Conservation (phyloP, 2,329 filamentous ascomycete species). For the Chaetomium globosum region DNA sequence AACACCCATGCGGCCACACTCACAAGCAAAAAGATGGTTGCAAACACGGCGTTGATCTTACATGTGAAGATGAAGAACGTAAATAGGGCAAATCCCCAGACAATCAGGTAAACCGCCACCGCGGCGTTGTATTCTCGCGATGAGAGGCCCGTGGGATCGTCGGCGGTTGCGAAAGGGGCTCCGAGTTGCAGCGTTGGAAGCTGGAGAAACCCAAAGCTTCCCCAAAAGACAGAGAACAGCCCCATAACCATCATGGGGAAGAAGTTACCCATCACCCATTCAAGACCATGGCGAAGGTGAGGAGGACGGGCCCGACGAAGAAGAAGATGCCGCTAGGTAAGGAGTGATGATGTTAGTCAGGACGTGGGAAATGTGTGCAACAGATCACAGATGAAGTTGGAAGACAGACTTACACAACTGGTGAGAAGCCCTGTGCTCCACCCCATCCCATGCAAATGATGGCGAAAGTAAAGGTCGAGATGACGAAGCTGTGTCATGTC, state of each 20-base stretch:
- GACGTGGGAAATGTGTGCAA: not conserved
- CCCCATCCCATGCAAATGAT: slow-evolving; percentile 46
- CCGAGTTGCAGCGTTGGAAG: slow-evolving; percentile 53
- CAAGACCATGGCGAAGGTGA: slow-evolving; percentile 53
- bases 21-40: slow-evolving; percentile 52
- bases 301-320: slow-evolving; percentile 50
- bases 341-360: not conserved
- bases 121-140: slow-evolving; percentile 53
- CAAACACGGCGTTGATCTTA: slow-evolving; percentile 55
- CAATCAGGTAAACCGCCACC: slow-evolving; percentile 53
- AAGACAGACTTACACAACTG: slow-evolving; percentile 41
- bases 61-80: slow-evolving; percentile 56
- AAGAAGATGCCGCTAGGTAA: slow-evolving; percentile 45
- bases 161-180: slow-evolving; percentile 47
- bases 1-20: slow-evolving; percentile 51
- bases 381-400: not conserved
- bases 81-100: slow-evolving; percentile 56
- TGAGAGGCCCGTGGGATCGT: slow-evolving; percentile 48
- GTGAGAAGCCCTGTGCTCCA: slow-evolving; percentile 41
- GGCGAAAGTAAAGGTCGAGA: slow-evolving; percentile 45
- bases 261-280: slow-evolving; percentile 57
- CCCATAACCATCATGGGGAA: slow-evolving; percentile 57
- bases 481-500: slow-evolving; percentile 41
- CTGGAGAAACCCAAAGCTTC: slow-evolving; percentile 55
- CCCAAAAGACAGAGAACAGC: slow-evolving; percentile 54